Evolutionary conservation across 192 early-diverging fungal species (phyloP).

Genomic region (Chytriomyces sp.): DNA sequence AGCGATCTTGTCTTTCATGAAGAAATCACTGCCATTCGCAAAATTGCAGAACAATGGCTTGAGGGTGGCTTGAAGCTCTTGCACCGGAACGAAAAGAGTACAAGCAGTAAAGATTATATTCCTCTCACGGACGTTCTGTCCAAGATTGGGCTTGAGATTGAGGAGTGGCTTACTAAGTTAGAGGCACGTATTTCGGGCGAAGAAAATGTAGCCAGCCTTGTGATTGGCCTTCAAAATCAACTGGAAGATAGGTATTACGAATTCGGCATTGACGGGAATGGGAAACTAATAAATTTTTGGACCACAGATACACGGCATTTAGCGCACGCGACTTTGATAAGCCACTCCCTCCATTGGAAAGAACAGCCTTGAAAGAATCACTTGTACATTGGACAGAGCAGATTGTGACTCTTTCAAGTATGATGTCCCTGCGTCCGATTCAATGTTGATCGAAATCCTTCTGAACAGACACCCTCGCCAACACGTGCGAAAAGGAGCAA

Average conservation of each 20-base stretch:
- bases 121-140: conserved; percentile 47
- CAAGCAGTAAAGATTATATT: conserved; percentile 52
- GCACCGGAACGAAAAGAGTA: conserved; percentile 50
- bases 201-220: conserved; percentile 53
- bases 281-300: not conserved
- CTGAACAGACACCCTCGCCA: conserved; percentile 42
- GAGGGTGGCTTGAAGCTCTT: conserved; percentile 49
- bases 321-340: conserved; percentile 47
- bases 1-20: conserved; percentile 52
- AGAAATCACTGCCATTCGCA: conserved; percentile 46
- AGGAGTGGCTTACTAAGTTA: conserved; percentile 58
- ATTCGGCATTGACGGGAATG: not conserved
- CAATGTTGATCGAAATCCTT: conserved; percentile 13
- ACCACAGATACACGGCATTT: conserved; percentile 47
- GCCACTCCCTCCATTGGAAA: conserved; percentile 45
- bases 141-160: conserved; percentile 44
- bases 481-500: conserved; percentile 59
- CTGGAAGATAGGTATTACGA: conserved; percentile 50
- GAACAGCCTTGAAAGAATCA: conserved; percentile 41
- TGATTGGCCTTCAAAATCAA: conserved; percentile 61
- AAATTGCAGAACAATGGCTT: conserved; percentile 52
- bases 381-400: conserved; percentile 51
- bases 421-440: not conserved
- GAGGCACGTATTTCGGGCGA: conserved; percentile 54
- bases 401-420: conserved; percentile 45